Evolutionary conservation across 495 filamentous ascomycete genomes (phyloP).

Genomic region (Penicillium argentinense): DNA sequence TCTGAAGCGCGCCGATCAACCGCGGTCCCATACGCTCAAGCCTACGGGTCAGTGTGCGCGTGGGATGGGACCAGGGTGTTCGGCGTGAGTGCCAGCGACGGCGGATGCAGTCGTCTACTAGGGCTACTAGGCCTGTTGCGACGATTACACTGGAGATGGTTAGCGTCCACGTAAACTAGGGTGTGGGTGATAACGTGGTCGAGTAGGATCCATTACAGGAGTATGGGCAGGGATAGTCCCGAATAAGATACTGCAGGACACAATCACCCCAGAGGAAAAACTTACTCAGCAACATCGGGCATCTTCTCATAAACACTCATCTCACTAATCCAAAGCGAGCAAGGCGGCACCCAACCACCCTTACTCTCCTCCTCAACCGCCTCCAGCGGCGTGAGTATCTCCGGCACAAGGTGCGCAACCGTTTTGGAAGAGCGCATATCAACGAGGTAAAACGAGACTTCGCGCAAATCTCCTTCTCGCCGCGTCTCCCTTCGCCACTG

Average conservation of each 20-base stretch:
- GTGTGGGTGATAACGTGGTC: no score
- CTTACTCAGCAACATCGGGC: constrained; percentile 92
- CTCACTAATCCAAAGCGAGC: constrained; percentile 85
- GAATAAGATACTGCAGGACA: no score
- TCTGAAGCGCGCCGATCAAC: constrained; percentile 78
- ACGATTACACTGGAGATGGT: constrained; percentile 93
- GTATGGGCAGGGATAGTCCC: not conserved
- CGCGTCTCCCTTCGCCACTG: constrained; percentile 76
- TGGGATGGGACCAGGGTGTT: constrained; percentile 54
- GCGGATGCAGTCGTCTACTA: constrained; percentile 92
- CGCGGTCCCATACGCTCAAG: constrained; percentile 69
- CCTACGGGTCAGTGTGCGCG: constrained; percentile 56
- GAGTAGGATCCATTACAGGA: no score
- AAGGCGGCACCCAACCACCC: constrained; percentile 91
- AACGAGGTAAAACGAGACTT: constrained; percentile 75
- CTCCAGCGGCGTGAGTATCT: constrained; percentile 67
- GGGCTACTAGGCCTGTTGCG: constrained; percentile 82
- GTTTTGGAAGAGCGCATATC: constrained; percentile 60
- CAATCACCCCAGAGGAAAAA: constrained; percentile 22
- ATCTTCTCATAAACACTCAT: constrained; percentile 59
- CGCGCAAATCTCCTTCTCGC: constrained; percentile 57
- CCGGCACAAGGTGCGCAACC: constrained; percentile 85
- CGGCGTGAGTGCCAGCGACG: constrained; percentile 68
- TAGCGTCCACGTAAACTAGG: no score
- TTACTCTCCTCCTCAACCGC: constrained; percentile 70